Evolutionary conservation across 345 rosid genomes (phyloP).

Genomic region (Alliaria petiolata): DNA sequence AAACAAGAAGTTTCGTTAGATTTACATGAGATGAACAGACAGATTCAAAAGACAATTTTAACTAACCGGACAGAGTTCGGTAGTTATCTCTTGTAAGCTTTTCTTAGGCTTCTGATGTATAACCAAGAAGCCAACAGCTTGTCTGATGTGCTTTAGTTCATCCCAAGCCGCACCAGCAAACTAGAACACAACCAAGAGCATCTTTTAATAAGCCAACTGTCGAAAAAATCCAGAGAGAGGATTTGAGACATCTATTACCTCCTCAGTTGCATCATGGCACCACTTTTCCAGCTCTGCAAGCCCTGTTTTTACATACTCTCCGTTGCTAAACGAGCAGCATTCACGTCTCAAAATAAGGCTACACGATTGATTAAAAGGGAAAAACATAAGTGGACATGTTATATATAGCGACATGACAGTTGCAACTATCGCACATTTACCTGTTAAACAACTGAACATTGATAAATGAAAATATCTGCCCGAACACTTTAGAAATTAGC

Average conservation of each 20-base stretch:
- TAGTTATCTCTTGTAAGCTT: slow-evolving; percentile 80
- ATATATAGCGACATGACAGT: background rate
- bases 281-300: slow-evolving; percentile 88
- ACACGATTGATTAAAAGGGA: slow-evolving; percentile 10
- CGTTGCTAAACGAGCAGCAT: slow-evolving; percentile 98
- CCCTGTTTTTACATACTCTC: slow-evolving; percentile 92
- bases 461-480: slow-evolving; percentile 88
- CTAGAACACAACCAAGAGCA: slow-evolving; percentile 41
- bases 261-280: slow-evolving; percentile 81
- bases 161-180: slow-evolving; percentile 89
- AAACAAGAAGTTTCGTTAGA: slow-evolving; percentile 3
- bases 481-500: slow-evolving; percentile 72
- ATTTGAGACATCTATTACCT: slow-evolving; percentile 42
- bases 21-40: background rate
- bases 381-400: slow-evolving; percentile 3
- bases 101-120: slow-evolving; percentile 98
- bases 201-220: slow-evolving; percentile 10
- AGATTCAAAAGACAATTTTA: background rate
- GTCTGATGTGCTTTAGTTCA: slow-evolving; percentile 91
- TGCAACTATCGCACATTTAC: slow-evolving; percentile 34
- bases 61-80: slow-evolving; percentile 87
- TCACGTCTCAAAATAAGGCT: slow-evolving; percentile 96
- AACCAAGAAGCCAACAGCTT: slow-evolving; percentile 98
- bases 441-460: slow-evolving; percentile 96
- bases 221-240: background rate